Evolutionary conservation across 768 basidiomycete species (phyloP).

Genomic region (Mycena vulgaris): DNA sequence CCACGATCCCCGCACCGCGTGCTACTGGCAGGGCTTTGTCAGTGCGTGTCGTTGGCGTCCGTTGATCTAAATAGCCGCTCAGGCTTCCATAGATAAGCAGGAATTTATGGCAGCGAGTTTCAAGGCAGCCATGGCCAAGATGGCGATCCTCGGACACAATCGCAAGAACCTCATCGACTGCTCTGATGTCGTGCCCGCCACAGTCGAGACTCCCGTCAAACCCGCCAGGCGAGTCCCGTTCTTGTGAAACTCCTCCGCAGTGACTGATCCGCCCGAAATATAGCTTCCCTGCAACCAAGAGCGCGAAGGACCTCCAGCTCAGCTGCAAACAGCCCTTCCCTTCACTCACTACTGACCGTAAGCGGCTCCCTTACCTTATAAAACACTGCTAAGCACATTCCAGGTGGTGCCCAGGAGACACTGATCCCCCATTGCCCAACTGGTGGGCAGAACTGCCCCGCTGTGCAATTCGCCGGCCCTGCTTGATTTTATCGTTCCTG

Average conservation of each 20-base stretch:
- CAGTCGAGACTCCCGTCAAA: neutral
- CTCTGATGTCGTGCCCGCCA: conserved; percentile 10
- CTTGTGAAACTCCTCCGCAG: neutral
- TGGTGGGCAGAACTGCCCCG: conserved; percentile 8
- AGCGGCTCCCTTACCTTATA: neutral
- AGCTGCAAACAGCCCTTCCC: conserved; percentile 6
- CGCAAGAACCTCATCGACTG: conserved; percentile 8
- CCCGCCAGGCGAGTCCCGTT: neutral
- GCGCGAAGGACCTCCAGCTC: conserved; percentile 11
- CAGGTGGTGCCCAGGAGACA: conserved; percentile 4
- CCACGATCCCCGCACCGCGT: conserved; percentile 41
- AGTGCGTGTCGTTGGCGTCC: neutral
- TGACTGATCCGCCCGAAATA: neutral
- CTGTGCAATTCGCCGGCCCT: conserved; percentile 1
- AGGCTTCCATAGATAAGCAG: neutral
- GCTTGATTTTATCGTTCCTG: neutral
- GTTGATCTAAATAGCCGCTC: neutral
- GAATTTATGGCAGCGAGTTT: conserved; percentile 10
- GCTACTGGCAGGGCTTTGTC: conserved; percentile 41
- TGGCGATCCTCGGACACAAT: conserved; percentile 5
- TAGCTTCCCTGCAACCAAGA: conserved; percentile 21
- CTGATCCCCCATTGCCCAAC: conserved; percentile 17
- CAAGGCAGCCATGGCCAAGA: conserved; percentile 13
- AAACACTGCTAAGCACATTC: neutral
- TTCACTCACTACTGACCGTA: conserved; percentile 9